These are phyloP conservation scores for Colletotrichum spinosum DNA, from an alignment of 2,329 filamentous ascomycete species.

Conservation along the genomic window DNA sequence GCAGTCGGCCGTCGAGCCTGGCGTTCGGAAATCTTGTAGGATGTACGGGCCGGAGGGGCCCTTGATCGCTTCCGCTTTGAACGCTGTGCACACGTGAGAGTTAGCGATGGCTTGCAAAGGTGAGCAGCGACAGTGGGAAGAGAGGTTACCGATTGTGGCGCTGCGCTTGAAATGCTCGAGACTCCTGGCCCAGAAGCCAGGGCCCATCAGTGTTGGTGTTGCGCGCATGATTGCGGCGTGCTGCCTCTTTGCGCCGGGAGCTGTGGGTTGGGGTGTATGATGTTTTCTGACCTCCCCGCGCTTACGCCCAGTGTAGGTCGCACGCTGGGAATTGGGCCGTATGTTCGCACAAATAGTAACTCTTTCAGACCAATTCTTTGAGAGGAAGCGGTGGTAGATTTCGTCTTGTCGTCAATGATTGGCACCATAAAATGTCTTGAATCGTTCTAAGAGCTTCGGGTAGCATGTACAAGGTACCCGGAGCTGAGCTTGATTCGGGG, in stretches of 20 bases:
- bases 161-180: slow-evolving; percentile 70
- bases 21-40: slow-evolving; percentile 71
- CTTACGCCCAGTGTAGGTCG: too few species aligned
- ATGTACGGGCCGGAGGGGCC: slow-evolving; percentile 72
- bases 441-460: too few species aligned
- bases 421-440: too few species aligned
- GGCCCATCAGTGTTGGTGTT: slow-evolving; percentile 55
- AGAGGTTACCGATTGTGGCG: slow-evolving; percentile 62
- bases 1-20: slow-evolving; percentile 60
- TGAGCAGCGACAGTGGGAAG: background rate
- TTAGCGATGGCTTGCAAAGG: background rate
- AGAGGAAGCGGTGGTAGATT: too few species aligned
- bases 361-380: too few species aligned
- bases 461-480: too few species aligned
- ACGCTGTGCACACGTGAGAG: slow-evolving; percentile 57
- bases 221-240: slow-evolving; percentile 57
- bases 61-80: slow-evolving; percentile 77
- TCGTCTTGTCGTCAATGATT: too few species aligned
- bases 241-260: background rate
- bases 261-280: background rate
- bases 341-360: background rate
- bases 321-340: background rate
- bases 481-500: too few species aligned
- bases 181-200: slow-evolving; percentile 69
- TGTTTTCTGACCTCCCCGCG: background rate